Evolutionary conservation across 805 yeast genomes (phyloP), one percentile per base, ranked within the genome.

Genomic region (Nakazawaea anatomiae): DNA sequence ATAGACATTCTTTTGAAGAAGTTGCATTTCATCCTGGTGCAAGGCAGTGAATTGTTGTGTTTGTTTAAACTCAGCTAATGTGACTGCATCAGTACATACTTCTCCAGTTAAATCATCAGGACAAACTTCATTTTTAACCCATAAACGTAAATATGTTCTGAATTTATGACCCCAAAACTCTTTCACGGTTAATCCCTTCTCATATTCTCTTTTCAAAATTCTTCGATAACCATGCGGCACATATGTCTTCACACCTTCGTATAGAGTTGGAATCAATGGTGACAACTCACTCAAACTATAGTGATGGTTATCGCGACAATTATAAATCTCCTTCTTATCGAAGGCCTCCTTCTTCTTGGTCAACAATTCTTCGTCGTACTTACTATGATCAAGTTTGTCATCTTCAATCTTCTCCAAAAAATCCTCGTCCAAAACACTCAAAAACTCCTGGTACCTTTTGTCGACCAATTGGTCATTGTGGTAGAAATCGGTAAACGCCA

Each of bases 231-330:
- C 66, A 39, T 67, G 65, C 1, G 89, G 89, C 18, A 82, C 64
- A 56, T 77, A 75, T 2, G 81, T 76, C 34, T 73, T 66, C 39
- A 76, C 80, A 27, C 83, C 82, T 57, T 85, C 89, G 47, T 76
- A 75, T 25, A 68, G 59, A 0, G 85, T 72, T 36, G 71, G 63
- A 4, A 68, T 61, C 57, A 84, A 64, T 3, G 86, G 85, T 4
- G 74, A 67, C 27, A 83, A 51, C 51, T 79, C 80, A 2, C 70
- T 67, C 35, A 73, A 60, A 1, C 64, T 58, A 42, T 68, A 68
- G 50, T 76, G 76, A 62, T 84, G 88, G 46, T 73, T 65, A 60
- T 82, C 80, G 53, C 82, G 71, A 61, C 88, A 82, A 44, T 73
- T 70, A 56, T 71, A 81, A 5, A 75, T 18, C 47, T 44, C 39